Conservation (phyloP, 1,284 basidiomycete genomes). For the Boletus smithii region DNA sequence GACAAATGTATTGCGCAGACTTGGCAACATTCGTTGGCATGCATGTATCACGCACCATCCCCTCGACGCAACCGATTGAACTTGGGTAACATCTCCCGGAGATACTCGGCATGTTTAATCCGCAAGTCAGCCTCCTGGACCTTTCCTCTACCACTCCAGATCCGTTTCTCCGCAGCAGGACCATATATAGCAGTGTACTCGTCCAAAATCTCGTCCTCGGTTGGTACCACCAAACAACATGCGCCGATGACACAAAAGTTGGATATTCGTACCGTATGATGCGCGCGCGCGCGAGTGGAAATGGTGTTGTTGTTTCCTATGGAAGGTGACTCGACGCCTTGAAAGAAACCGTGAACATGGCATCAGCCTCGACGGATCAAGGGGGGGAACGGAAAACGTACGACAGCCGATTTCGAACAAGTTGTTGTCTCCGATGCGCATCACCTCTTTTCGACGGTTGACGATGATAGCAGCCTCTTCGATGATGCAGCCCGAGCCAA, state of each 20-base stretch:
- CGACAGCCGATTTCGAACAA: conserved; percentile 91
- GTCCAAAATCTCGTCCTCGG: conserved; percentile 74
- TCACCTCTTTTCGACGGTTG: conserved; percentile 81
- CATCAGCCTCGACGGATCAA: background rate
- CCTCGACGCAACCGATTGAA: conserved; percentile 71
- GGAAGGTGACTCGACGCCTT: conserved; percentile 80
- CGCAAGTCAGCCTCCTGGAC: conserved; percentile 81
- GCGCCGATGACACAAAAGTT: conserved; percentile 82
- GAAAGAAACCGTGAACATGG: background rate
- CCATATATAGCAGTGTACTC: conserved; percentile 87
- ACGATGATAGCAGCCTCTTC: conserved; percentile 89
- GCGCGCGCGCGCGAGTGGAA: conserved; percentile 74
- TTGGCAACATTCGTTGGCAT: background rate
- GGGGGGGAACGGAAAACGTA: conserved; percentile 35
- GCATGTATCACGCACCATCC: conserved; percentile 43
- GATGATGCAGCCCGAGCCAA: conserved; percentile 86
- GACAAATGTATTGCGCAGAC: background rate
- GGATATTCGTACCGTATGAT: conserved; percentile 73
- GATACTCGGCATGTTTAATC: conserved; percentile 86
- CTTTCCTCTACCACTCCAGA: conserved; percentile 84
- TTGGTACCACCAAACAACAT: conserved; percentile 70
- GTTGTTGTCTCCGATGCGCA: conserved; percentile 90
- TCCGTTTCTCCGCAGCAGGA: conserved; percentile 63
- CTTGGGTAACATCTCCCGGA: conserved; percentile 87
- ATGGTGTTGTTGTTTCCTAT: conserved; percentile 86